Conservation (phyloP, 2,329 filamentous ascomycete species). For the Stachybotrys elegans region DNA sequence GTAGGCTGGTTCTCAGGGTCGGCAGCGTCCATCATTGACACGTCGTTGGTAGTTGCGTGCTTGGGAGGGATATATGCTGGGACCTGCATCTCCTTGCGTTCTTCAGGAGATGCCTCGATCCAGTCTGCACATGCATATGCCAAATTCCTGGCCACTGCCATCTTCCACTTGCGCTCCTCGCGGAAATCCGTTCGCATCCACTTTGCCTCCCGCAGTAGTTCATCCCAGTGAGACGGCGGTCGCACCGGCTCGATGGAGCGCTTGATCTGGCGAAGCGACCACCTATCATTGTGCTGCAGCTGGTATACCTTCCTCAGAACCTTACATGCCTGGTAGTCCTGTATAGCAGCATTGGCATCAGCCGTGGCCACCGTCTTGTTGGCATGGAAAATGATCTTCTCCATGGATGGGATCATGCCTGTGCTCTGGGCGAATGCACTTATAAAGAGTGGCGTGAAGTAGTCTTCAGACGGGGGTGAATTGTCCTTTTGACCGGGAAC, state of each 20-base stretch:
- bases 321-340: conserved; percentile 82
- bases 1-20: conserved; percentile 45
- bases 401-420: conserved; percentile 57
- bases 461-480: conserved; percentile 51
- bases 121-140: conserved; percentile 83
- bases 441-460: conserved; percentile 59
- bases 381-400: conserved; percentile 72
- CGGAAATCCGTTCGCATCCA: conserved; percentile 98
- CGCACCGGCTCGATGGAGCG: conserved; percentile 76
- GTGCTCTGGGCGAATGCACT: conserved; percentile 51
- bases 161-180: conserved; percentile 93
- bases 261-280: conserved; percentile 87
- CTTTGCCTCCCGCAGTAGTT: conserved; percentile 84
- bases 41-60: conserved; percentile 19
- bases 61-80: conserved; percentile 45
- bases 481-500: conserved; percentile 35
- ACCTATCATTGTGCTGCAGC: conserved; percentile 84
- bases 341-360: conserved; percentile 76
- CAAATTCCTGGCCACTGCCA: conserved; percentile 70
- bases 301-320: conserved; percentile 84
- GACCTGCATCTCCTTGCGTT: conserved; percentile 65
- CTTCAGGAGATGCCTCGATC: conserved; percentile 59
- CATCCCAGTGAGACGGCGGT: conserved; percentile 76
- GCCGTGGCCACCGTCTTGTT: conserved; percentile 86
- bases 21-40: conserved; percentile 29